Percentiles rank a stretch among this genome's conserved stretches.
phyloP scores from a whole-genome alignment of 495 filamentous ascomycete genomes.

The Talaromyces nanjingensis region DNA sequence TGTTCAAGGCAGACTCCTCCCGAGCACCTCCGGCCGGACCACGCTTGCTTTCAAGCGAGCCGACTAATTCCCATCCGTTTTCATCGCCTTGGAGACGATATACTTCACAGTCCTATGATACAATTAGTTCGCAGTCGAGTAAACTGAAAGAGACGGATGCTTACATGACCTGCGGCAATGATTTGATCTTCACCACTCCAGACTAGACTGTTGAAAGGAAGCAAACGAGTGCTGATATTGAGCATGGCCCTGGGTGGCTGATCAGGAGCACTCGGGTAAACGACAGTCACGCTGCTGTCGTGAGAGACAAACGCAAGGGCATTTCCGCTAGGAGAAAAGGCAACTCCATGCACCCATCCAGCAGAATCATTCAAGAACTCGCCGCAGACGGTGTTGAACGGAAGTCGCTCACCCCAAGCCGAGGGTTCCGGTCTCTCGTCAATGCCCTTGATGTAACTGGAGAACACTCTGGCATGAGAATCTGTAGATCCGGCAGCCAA shows the following conservation, averaged over 20 bases:
- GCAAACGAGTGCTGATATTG: slow-evolving; percentile 77
- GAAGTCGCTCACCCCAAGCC: slow-evolving; percentile 89
- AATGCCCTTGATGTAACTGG: slow-evolving; percentile 89
- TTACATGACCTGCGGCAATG: slow-evolving; percentile 83
- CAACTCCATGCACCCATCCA: slow-evolving; percentile 88
- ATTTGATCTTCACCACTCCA: slow-evolving; percentile 93
- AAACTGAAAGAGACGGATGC: slow-evolving; percentile 13
- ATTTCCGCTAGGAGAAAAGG: slow-evolving; percentile 86
- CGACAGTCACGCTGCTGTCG: slow-evolving; percentile 91
- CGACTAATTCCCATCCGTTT: slow-evolving; percentile 77
- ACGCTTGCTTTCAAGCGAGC: slow-evolving; percentile 65
- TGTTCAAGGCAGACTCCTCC: slow-evolving; percentile 86
- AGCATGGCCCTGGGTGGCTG: slow-evolving; percentile 83
- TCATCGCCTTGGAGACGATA: slow-evolving; percentile 81
- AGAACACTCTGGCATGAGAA: slow-evolving; percentile 94
- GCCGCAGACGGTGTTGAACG: slow-evolving; percentile 96
- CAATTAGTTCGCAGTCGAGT: slow-evolving; percentile 2
- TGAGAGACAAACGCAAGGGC: slow-evolving; percentile 87
- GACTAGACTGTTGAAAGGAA: slow-evolving; percentile 85
- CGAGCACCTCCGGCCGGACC: slow-evolving; percentile 52
- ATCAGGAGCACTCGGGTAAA: slow-evolving; percentile 89
- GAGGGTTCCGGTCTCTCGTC: slow-evolving; percentile 81
- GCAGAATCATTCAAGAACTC: slow-evolving; percentile 93
- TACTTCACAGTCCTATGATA: slow-evolving; percentile 73
- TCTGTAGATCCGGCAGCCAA: slow-evolving; percentile 92